phyloP scores from a whole-genome alignment of 129 eudicot genomes.

The Pulicaria dysenterica region DNA sequence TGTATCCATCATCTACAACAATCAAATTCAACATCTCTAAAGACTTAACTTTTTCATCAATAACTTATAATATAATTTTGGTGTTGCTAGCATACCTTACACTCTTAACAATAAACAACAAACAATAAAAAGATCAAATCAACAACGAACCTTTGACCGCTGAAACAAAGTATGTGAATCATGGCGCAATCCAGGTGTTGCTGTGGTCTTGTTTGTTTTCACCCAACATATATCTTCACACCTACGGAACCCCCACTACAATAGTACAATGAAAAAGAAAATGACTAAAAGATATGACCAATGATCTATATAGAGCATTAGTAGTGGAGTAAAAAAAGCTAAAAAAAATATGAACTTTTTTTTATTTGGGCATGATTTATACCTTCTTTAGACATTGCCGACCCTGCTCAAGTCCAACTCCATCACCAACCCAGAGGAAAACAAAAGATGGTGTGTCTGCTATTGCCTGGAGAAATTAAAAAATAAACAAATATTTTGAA shows the following conservation, averaged over 20 bases:
- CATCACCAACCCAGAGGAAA: constrained; percentile 99
- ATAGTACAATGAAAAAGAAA: constrained; percentile 20
- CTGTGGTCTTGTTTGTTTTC: constrained; percentile 90
- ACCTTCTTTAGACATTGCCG: constrained; percentile 98
- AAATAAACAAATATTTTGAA: constrained; percentile 13
- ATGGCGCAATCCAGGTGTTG: constrained; percentile 95
- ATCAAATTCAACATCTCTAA: neutral
- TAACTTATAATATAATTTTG: neutral
- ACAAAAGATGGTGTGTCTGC: constrained; percentile 97
- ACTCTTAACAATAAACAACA: neutral
- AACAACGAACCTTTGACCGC: constrained; percentile 75
- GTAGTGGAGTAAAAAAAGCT: neutral
- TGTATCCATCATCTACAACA: neutral
- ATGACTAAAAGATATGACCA: neutral
- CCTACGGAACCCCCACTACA: constrained; percentile 98
- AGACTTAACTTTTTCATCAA: neutral
- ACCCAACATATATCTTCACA: constrained; percentile 99
- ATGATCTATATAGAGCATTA: neutral
- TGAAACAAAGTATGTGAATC: constrained; percentile 96
- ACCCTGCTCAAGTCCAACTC: constrained; percentile 98
- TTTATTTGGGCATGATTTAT: neutral
- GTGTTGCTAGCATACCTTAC: neutral
- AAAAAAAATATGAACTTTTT: neutral
- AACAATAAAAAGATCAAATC: neutral
- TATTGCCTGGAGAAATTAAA: constrained; percentile 72